Evolutionary conservation across 768 basidiomycete genomes (phyloP).

Genomic region (Xerocomus potaroensis): DNA sequence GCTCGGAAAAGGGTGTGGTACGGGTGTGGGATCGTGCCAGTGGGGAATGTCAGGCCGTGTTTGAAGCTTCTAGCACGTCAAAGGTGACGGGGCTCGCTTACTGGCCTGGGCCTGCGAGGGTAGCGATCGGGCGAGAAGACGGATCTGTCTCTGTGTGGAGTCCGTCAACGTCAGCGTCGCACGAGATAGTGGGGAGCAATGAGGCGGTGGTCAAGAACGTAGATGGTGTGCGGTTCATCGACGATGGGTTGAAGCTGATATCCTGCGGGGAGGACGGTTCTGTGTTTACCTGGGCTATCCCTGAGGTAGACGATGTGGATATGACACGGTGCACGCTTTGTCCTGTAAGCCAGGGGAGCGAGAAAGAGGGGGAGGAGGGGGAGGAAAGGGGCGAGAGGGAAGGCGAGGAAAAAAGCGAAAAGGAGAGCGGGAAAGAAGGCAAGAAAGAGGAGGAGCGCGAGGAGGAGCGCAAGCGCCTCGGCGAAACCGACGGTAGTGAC

Average conservation of each 20-base stretch:
- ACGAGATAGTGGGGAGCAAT: not conserved
- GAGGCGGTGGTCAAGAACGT: not conserved
- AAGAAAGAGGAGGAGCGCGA: no score
- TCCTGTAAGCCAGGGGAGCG: no score
- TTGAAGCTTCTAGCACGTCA: not conserved
- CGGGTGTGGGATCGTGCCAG: constrained; percentile 18
- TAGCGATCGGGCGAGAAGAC: constrained; percentile 20
- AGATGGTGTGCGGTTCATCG: not conserved
- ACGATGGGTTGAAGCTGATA: not conserved
- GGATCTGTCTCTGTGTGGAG: constrained; percentile 17
- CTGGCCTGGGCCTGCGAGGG: not conserved
- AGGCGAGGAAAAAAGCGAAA: no score
- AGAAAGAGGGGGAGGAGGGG: no score
- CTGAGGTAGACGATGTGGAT: not conserved
- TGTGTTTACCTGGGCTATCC: not conserved
- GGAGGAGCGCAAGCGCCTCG: no score
- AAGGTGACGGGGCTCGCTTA: constrained; percentile 18
- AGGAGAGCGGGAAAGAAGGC: no score
- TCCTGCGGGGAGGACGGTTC: not conserved
- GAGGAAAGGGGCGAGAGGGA: no score
- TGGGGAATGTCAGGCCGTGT: constrained; percentile 11
- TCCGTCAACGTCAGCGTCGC: not conserved
- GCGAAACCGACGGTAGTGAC: not conserved
- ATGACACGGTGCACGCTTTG: no score
- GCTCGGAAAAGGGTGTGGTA: constrained; percentile 12